Base-by-base conservation (phyloP, 352 stramenopile genomes). In the Phytophthora pluvialis region DNA sequence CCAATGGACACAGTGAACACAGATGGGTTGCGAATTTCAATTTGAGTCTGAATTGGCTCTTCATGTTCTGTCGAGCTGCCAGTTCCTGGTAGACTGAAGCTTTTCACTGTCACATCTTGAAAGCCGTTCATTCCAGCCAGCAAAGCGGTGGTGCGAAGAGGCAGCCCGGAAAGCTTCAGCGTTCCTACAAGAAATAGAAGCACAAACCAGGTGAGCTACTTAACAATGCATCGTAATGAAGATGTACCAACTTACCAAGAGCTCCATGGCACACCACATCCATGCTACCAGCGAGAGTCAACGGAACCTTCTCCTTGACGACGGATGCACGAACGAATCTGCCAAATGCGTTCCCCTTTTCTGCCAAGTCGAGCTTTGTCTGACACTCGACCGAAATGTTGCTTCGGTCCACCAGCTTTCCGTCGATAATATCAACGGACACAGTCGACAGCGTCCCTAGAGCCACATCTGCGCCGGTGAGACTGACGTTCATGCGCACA, bases 341-440 rank as follows among this genome's bases (percentile, higher is more conserved):
- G 13, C 85, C 85, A 53, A 94, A 94, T 10, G 75, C 47, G 29
- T 63, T 63, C 9, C 85, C 85, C 9, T 70, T 49, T 29, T 75
- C 70, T 16, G 46, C 64, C 28, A 94, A 77, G 1, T 65, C 44
- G 28, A 91, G 59, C 21, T 80, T 44, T 1, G 85, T 87, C 38
- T 72, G 60, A 46, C 78, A 90, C 5, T 90, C 66, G 15, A 94
- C 81, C 7, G 85, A 89, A 60, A 94, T 80, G 46, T 94, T 94
- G 64, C 78, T 87, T 43, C 68, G 69, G 25, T 76, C 76, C 16
- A 90, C 72, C 12, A 94, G 59, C 11, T 65, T 66, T 26, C 83
- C 85, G 31, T 85, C 57, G 40, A 86, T 53, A 38, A 92, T 86
- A 13, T 87, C 64, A 9, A 90, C 82, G 15, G 76, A 71, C 15